Evolutionary conservation across 495 filamentous ascomycete species (phyloP).

Genomic region (Penicillium bialowiezense): DNA sequence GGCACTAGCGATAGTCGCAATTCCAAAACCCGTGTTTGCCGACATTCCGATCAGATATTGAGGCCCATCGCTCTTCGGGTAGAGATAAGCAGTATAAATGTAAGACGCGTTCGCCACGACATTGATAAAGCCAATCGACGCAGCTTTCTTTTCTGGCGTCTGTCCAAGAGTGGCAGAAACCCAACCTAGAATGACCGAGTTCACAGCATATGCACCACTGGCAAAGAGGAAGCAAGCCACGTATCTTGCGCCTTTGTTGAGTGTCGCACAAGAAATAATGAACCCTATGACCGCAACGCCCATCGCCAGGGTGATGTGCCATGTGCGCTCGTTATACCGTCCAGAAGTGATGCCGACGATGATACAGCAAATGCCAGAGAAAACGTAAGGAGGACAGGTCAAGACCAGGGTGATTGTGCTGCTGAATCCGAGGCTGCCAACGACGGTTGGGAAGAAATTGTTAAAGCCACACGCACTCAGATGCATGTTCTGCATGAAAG

Average conservation of each 20-base stretch:
- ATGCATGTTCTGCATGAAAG: slow-evolving; percentile 26
- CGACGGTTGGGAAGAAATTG: slow-evolving; percentile 55
- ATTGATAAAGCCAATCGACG: slow-evolving; percentile 7
- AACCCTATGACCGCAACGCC: slow-evolving; percentile 45
- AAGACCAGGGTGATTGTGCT: slow-evolving; percentile 50
- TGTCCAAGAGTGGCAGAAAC: slow-evolving; percentile 50
- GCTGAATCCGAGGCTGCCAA: slow-evolving; percentile 50
- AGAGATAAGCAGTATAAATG: slow-evolving; percentile 13
- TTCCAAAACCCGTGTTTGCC: not conserved
- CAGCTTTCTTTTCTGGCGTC: slow-evolving; percentile 42
- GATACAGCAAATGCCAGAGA: slow-evolving; percentile 42
- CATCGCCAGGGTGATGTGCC: slow-evolving; percentile 34
- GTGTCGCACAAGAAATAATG: slow-evolving; percentile 38
- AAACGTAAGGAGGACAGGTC: slow-evolving; percentile 50
- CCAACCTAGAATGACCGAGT: slow-evolving; percentile 53
- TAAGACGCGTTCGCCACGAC: slow-evolving; percentile 8
- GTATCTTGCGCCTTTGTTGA: slow-evolving; percentile 46
- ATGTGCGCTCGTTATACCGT: slow-evolving; percentile 44
- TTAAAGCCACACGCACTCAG: slow-evolving; percentile 28
- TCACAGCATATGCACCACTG: slow-evolving; percentile 44
- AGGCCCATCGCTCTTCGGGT: slow-evolving; percentile 9
- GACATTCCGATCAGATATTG: slow-evolving; percentile 3
- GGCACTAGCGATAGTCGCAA: not conserved
- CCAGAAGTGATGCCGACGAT: slow-evolving; percentile 41
- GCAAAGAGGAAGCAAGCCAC: slow-evolving; percentile 51